Conservation (phyloP, 257 asterid genomes). For the Solanum habrochaites region DNA sequence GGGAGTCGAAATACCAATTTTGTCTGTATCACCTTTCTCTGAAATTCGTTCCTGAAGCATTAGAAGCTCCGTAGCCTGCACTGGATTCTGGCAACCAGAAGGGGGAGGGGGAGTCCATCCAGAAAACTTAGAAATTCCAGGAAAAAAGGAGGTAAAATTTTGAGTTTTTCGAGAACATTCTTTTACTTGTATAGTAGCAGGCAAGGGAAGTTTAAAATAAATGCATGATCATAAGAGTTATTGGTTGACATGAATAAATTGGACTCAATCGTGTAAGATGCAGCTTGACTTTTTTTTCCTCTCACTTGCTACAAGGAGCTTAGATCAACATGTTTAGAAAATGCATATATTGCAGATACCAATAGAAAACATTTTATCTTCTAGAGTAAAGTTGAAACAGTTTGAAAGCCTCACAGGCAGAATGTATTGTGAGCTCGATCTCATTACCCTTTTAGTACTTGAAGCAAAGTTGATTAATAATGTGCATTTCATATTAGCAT, state of each 20-base stretch:
- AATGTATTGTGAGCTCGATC: not conserved
- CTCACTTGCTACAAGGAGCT: not conserved
- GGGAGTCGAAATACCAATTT: constrained; percentile 15
- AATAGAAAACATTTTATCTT: not conserved
- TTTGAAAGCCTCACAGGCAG: not conserved
- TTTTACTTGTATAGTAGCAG: not conserved
- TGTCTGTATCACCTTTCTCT: constrained; percentile 49
- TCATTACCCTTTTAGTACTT: not conserved
- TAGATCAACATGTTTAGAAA: not conserved
- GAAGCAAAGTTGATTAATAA: not conserved
- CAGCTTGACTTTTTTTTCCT: not conserved
- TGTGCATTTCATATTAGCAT: not conserved
- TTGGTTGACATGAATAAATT: not conserved
- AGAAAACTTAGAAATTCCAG: constrained; percentile 34
- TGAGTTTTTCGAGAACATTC: not conserved
- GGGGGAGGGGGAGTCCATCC: constrained; percentile 22
- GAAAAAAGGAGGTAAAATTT: not conserved
- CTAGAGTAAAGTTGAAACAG: not conserved
- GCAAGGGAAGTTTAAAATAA: not conserved
- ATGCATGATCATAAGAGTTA: not conserved
- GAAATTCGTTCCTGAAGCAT: constrained; percentile 59
- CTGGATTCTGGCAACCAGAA: constrained; percentile 23
- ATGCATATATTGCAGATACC: not conserved
- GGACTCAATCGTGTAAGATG: not conserved
- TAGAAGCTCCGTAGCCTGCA: constrained; percentile 65